Conservation (phyloP, 768 basidiomycete genomes). For the Pisolithus orientalis region DNA sequence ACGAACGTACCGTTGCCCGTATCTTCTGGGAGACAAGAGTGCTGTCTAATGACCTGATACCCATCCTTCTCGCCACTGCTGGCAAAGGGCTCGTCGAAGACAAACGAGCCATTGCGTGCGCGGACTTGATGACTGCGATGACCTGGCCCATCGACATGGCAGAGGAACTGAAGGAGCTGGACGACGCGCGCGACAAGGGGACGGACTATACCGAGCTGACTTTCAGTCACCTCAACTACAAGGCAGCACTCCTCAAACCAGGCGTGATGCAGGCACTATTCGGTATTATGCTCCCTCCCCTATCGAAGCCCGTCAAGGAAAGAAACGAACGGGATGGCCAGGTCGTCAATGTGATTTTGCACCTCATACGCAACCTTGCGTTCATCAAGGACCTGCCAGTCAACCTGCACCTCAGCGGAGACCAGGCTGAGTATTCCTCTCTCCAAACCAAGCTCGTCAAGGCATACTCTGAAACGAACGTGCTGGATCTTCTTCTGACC, state of each 20-base stretch:
- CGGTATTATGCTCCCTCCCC: conserved; percentile 68
- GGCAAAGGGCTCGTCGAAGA: conserved; percentile 75
- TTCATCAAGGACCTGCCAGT: conserved; percentile 85
- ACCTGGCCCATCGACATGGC: conserved; percentile 98
- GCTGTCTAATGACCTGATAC: conserved; percentile 80
- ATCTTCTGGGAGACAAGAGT: conserved; percentile 89
- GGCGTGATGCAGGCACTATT: conserved; percentile 69
- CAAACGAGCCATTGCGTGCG: conserved; percentile 74
- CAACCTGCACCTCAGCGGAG: conserved; percentile 64
- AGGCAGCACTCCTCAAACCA: conserved; percentile 60
- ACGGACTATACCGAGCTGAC: conserved; percentile 87
- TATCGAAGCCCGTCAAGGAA: conserved; percentile 65
- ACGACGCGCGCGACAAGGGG: conserved; percentile 69
- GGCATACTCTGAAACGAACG: conserved; percentile 62
- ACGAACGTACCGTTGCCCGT: conserved; percentile 91
- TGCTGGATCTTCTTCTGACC: conserved; percentile 74
- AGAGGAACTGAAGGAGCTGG: conserved; percentile 87
- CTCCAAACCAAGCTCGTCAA: conserved; percentile 76
- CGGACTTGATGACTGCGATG: conserved; percentile 92
- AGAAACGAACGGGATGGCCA: conserved; percentile 77
- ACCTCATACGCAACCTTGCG: conserved; percentile 88
- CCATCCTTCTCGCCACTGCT: conserved; percentile 76
- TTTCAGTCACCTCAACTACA: conserved; percentile 83
- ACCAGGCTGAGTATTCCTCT: conserved; percentile 71
- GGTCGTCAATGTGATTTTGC: conserved; percentile 80